Evolutionary conservation across 805 yeast genomes (phyloP).

Genomic region (Pichia sporocuriosa): DNA sequence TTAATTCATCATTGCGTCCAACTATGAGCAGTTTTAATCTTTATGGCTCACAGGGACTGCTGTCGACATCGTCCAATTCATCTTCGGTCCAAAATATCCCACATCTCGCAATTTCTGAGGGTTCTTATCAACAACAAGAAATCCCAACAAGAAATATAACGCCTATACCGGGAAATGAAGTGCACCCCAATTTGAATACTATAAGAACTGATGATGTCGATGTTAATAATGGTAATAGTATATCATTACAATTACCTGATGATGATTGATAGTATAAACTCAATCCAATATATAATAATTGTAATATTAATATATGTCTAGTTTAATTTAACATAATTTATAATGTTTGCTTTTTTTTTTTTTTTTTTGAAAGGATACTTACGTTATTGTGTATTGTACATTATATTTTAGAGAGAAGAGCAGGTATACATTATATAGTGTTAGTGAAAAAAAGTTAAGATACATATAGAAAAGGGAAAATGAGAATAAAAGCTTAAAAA

Average conservation of each 20-base stretch:
- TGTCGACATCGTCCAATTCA: conserved; percentile 1
- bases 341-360: too few species aligned
- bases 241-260: conserved; percentile 12
- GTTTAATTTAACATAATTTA: too few species aligned
- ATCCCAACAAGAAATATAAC: neutral
- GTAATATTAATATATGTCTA: too few species aligned
- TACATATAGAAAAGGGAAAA: too few species aligned
- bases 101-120: neutral
- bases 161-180: neutral
- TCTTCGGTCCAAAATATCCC: neutral
- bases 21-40: conserved; percentile 14
- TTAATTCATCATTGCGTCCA: conserved; percentile 10
- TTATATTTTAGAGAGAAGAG: too few species aligned
- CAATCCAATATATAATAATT: too few species aligned
- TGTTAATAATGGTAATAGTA: conserved; percentile 14
- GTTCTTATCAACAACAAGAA: neutral
- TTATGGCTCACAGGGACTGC: conserved; percentile 14
- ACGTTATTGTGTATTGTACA: too few species aligned
- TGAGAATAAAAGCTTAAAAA: too few species aligned
- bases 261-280: too few species aligned
- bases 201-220: conserved; percentile 3
- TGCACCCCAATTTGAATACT: neutral
- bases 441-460: too few species aligned
- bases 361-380: too few species aligned
- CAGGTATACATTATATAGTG: too few species aligned